Evolutionary conservation across 2,329 filamentous ascomycete species (phyloP), one percentile per base, ranked within the genome.

Genomic region (Gnomoniopsis sp.): DNA sequence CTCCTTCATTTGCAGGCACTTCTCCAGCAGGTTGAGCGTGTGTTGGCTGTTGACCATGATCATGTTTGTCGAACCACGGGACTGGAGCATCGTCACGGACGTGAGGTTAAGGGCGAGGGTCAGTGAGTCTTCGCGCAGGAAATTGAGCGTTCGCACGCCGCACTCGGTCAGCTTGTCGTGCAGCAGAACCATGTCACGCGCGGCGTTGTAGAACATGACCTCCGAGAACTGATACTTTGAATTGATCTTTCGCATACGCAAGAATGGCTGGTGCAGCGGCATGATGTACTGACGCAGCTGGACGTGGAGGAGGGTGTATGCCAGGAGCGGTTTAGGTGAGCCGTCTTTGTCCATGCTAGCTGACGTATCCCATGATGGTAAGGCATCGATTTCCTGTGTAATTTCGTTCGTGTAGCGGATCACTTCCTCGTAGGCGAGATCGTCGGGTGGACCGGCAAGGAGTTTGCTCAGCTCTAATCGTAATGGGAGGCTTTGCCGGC

Each of bases 171-270:
- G 77, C 64, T 82, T 82, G 67, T 86, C 82, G 67, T 85, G 81
- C 62, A 86, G 75, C n/a, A 86, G 73, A 1, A 86, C 81, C 65
- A 86, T 82, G 63, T 86, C 83, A 36, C 83, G 77, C 1, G 83
- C 83, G 0, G 83, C 82, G 57, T 83, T 85, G 70, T 86, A 86
- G 74, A 85, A 86, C 50, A 86, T 80, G 59, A 85, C 83, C 64
- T 86, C 83, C 1, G 83, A 85, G 65, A 83, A 82, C 65, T 86
- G 83, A 66, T 85, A 86, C 64, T 83, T 83, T 57, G 82, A 82
- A 69, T 85, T 83, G 61, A 78, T 75, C 70, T 82, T 82, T 64
- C 83, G 79, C 54, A 85, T 76, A 65, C 83, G 84, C 33, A 87
- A 74, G 67, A 82, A 86, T 1, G 83, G 82, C 62, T 86, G 82